These are phyloP conservation scores for Leishmania tropica DNA, from an alignment of 208 protist species.

Conservation along the genomic window DNA sequence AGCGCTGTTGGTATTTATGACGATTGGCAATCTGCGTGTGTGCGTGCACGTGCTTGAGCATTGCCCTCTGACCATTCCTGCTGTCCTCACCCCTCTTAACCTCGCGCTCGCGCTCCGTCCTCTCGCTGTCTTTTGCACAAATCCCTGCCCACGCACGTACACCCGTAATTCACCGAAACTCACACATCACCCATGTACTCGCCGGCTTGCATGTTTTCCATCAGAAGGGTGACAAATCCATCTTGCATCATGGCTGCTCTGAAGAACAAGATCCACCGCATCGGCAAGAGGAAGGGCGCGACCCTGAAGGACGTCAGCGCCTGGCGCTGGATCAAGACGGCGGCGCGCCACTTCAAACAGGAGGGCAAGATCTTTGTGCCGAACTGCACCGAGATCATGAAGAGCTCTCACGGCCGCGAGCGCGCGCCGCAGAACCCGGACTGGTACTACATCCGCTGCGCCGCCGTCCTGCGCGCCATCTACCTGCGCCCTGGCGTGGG, in stretches of 20 bases:
- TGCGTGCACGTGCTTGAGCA: too few relatives aligned
- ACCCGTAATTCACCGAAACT: not conserved
- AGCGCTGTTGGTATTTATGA: not conserved
- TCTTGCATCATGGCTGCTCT: slow-evolving; percentile 50
- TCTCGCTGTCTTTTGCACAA: not conserved
- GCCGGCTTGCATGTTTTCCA: not conserved
- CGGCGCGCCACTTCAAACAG: slow-evolving; percentile 96
- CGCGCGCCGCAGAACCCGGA: slow-evolving; percentile 97
- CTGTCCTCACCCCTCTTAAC: not conserved
- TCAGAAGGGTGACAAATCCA: slow-evolving; percentile 15
- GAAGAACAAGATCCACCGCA: slow-evolving; percentile 82
- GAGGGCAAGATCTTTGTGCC: slow-evolving; percentile 94
- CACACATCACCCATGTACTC: not conserved
- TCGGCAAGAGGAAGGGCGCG: slow-evolving; percentile 91
- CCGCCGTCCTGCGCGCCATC: slow-evolving; percentile 96
- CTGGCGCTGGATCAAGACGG: slow-evolving; percentile 95
- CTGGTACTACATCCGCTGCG: slow-evolving; percentile 98
- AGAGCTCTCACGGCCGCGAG: slow-evolving; percentile 96
- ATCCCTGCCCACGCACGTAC: not conserved
- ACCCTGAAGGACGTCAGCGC: slow-evolving; percentile 95
- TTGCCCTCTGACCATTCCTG: not conserved
- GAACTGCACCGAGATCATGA: slow-evolving; percentile 97
- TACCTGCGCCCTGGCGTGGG: slow-evolving; percentile 96
- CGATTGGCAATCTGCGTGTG: not conserved
- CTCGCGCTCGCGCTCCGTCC: not conserved